A percentile compares a stretch with the other conserved stretches of the same genome.
These are phyloP conservation scores for Peribolospora kevripleyi DNA, from an alignment of 768 basidiomycete species.

Conservation along the genomic window DNA sequence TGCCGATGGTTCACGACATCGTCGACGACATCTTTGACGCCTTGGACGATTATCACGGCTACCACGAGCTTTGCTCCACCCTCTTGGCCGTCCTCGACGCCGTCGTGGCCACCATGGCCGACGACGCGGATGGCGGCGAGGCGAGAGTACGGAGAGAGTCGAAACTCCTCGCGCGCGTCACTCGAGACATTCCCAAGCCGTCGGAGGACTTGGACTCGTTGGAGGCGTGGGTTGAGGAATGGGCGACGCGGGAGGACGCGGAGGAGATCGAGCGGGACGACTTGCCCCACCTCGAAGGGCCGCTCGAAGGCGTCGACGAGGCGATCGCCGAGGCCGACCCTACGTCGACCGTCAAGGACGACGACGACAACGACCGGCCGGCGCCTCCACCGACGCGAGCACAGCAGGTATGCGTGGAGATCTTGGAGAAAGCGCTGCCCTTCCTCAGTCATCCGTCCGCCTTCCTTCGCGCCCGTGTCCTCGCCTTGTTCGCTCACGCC, in stretches of 20 bases:
- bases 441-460: slow-evolving; percentile 80
- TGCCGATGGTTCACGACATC: slow-evolving; percentile 71
- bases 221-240: slow-evolving; percentile 34
- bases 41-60: slow-evolving; percentile 86
- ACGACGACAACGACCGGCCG: slow-evolving; percentile 13
- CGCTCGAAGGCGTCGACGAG: slow-evolving; percentile 17
- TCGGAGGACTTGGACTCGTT: slow-evolving; percentile 22
- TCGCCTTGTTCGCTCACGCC: slow-evolving; percentile 46
- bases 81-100: slow-evolving; percentile 67
- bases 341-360: slow-evolving; percentile 28
- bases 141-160: slow-evolving; percentile 7
- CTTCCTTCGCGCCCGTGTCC: slow-evolving; percentile 57
- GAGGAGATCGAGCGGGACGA: slow-evolving; percentile 4
- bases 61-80: slow-evolving; percentile 60
- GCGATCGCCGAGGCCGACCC: slow-evolving; percentile 34
- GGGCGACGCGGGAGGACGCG: slow-evolving; percentile 4
- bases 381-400: slow-evolving; percentile 31
- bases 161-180: slow-evolving; percentile 3
- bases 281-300: slow-evolving; percentile 9
- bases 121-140: slow-evolving; percentile 8
- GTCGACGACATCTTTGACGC: slow-evolving; percentile 96
- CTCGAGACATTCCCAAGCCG: slow-evolving; percentile 8
- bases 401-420: slow-evolving; percentile 55
- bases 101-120: slow-evolving; percentile 51
- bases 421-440: slow-evolving; percentile 61